Percentiles rank a stretch among this genome's conserved stretches.
phyloP scores from a whole-genome alignment of 768 basidiomycete species.

The Podaxis sp. region DNA sequence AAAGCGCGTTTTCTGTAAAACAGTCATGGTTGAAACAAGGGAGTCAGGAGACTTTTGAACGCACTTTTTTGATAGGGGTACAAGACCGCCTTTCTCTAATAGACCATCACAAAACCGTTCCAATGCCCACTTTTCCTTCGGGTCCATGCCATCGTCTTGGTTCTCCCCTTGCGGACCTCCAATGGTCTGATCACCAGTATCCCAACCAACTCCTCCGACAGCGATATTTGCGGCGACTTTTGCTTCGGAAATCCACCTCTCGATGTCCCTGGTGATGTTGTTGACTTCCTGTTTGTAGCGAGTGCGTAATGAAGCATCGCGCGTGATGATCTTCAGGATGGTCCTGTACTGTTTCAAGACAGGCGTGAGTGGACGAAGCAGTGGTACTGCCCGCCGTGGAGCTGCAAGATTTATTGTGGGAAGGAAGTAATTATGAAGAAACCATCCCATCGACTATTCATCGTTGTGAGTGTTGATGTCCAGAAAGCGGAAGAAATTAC shows the following conservation, averaged over 20 bases:
- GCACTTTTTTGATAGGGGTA: constrained; percentile 84
- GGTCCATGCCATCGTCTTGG: constrained; percentile 29
- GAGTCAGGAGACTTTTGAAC: constrained; percentile 20
- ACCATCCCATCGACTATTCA: constrained; percentile 73
- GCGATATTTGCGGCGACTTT: constrained; percentile 54
- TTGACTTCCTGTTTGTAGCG: constrained; percentile 48
- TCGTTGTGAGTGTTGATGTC: neutral
- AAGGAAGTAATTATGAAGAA: constrained; percentile 79
- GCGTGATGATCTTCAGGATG: constrained; percentile 54
- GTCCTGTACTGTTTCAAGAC: constrained; percentile 72
- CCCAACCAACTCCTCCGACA: constrained; percentile 48
- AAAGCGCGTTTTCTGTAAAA: constrained; percentile 51
- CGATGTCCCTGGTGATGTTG: constrained; percentile 53
- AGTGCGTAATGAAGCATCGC: constrained; percentile 59
- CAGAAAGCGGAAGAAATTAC: constrained; percentile 1
- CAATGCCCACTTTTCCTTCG: constrained; percentile 62
- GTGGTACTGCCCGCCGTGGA: constrained; percentile 23
- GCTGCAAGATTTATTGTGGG: constrained; percentile 61
- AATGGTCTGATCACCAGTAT: constrained; percentile 21
- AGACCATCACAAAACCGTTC: constrained; percentile 65
- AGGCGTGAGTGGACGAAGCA: constrained; percentile 57
- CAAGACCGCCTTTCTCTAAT: constrained; percentile 65
- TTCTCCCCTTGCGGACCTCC: neutral
- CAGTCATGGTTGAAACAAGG: constrained; percentile 31
- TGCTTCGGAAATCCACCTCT: constrained; percentile 77